These are phyloP conservation scores for Aspergillus hortae DNA, from an alignment of 2,329 filamentous ascomycete species.

Conservation along the genomic window DNA sequence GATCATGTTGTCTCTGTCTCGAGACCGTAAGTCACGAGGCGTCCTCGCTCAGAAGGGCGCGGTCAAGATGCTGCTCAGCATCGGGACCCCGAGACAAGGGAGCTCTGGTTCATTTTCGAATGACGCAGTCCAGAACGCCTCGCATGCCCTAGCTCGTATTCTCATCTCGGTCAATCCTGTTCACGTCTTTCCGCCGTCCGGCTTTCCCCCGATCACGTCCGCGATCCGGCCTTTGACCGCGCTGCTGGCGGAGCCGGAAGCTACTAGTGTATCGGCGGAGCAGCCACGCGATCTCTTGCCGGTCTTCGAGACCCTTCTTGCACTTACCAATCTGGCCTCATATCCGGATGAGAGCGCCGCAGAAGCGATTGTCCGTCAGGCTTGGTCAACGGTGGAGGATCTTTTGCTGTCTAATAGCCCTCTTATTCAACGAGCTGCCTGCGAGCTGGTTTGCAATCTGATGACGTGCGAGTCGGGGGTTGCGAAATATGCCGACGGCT, in stretches of 20 bases:
- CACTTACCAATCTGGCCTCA: conserved; percentile 89
- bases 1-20: conserved; percentile 74
- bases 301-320: conserved; percentile 84
- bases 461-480: conserved; percentile 45
- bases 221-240: conserved; percentile 79
- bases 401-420: conserved; percentile 72
- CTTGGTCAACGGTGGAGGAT: conserved; percentile 77
- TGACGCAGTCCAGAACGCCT: conserved; percentile 56
- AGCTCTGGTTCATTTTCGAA: conserved; percentile 37
- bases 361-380: conserved; percentile 69
- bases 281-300: conserved; percentile 74
- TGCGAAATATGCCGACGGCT: conserved; percentile 50
- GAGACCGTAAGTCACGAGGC: conserved; percentile 69
- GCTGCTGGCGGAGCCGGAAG: conserved; percentile 65
- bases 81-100: conserved; percentile 45
- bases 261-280: conserved; percentile 47
- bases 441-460: conserved; percentile 89
- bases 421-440: conserved; percentile 75
- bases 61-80: conserved; percentile 76
- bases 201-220: conserved; percentile 66
- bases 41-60: conserved; percentile 90
- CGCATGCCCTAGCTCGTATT: conserved; percentile 78
- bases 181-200: conserved; percentile 78
- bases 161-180: conserved; percentile 81
- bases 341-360: conserved; percentile 45